Evolutionary conservation across 2,329 filamentous ascomycete genomes (phyloP), one percentile per base, ranked within the genome.

Genomic region (Didymella lethalis): DNA sequence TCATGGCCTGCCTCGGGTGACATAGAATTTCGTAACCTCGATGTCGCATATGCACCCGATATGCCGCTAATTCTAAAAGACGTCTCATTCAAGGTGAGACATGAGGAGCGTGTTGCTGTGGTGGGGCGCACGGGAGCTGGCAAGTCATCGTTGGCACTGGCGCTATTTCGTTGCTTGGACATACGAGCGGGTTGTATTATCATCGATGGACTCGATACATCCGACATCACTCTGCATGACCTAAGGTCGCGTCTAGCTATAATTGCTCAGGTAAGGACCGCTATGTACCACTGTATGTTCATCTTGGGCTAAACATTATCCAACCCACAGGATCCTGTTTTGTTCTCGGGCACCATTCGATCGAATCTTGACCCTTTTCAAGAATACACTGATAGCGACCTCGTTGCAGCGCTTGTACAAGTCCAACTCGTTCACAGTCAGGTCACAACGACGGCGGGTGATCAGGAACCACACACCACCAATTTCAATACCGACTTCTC

Each of bases 1-100:
- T 85, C 86, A 1, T 95, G 92, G 92, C 91, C 92, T 0, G 86
- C 85, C 0, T 85, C 90, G 62, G 92, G 92, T 6, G 82, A 84
- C 11, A 82, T 96, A 43, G 88, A 93, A 65, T 86, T 94, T n/a
- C 78, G 87, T 18, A 84, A 92, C 56, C 82, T 96, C 0, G 88
- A 90, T 0, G 89, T 91, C 25, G 81, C 82, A 14, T 94, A 95
- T 70, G 90, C 90, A 0, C 79, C 85, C 0, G 90, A 92, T 63
- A 80, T 93, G 0, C 87, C 88, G 0, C 85, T 90, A 0, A 88
- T 93, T 0, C 80, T 93, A 2, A 90, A 86, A 72, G 88, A 87
- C 0, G 79, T 93, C 18, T 86, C 81, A 1, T 93, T 94, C 75
- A 79, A 77, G 14, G 84, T 92, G 12, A 81, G 86, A 40, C 82